These are phyloP conservation scores for Xylaria acuta DNA, from an alignment of 495 filamentous ascomycete species.

Conservation along the genomic window DNA sequence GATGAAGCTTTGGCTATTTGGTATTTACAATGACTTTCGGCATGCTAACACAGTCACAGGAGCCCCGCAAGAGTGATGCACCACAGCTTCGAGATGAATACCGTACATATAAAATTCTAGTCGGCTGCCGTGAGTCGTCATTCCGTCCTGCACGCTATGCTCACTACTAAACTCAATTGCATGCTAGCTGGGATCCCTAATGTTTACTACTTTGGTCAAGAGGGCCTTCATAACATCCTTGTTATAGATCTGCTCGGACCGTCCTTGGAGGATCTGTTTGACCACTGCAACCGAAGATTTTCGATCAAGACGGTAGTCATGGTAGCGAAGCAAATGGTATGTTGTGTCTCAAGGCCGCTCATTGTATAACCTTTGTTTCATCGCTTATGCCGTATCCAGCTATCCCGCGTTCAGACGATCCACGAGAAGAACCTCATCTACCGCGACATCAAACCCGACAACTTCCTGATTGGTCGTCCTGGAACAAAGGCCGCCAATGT, in stretches of 20 bases:
- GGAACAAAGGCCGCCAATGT: constrained; percentile 93
- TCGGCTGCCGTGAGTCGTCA: constrained; percentile 90
- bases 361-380: constrained; percentile 24
- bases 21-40: neutral
- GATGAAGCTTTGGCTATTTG: neutral
- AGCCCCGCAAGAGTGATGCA: constrained; percentile 98
- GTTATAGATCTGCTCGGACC: constrained; percentile 98
- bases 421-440: constrained; percentile 99
- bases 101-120: constrained; percentile 98
- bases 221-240: constrained; percentile 98
- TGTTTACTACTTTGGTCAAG: constrained; percentile 99
- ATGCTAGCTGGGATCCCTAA: constrained; percentile 94
- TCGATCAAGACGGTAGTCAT: constrained; percentile 97
- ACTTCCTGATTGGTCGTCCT: constrained; percentile 97
- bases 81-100: constrained; percentile 99
- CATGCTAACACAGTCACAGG: constrained; percentile 56
- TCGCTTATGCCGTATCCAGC: constrained; percentile 53
- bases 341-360: constrained; percentile 33
- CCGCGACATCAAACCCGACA: constrained; percentile 99
- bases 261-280: constrained; percentile 96
- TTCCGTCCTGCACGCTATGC: neutral
- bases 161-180: constrained; percentile 30
- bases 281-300: constrained; percentile 96
- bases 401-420: constrained; percentile 98
- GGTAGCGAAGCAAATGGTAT: constrained; percentile 99